These are phyloP conservation scores for Panaeolus cyanescens DNA, from an alignment of 768 basidiomycete genomes.

Conservation along the genomic window DNA sequence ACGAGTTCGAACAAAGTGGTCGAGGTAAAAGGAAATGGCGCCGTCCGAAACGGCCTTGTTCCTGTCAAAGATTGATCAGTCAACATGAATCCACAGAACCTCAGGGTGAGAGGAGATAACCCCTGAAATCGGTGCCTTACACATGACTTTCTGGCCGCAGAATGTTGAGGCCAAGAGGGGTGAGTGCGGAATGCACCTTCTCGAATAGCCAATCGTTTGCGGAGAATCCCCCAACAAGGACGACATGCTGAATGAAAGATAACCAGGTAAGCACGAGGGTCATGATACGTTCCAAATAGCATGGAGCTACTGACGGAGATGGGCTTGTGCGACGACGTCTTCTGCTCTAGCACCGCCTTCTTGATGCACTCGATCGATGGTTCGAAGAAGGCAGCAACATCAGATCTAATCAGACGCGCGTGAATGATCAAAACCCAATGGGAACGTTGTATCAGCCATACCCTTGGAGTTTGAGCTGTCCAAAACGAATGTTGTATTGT, in stretches of 20 bases:
- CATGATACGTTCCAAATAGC: background rate
- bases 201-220: slow-evolving; percentile 57
- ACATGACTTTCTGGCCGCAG: slow-evolving; percentile 55
- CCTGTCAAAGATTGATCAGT: slow-evolving; percentile 11
- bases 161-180: slow-evolving; percentile 38
- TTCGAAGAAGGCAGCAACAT: slow-evolving; percentile 38
- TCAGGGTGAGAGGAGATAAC: background rate
- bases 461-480: slow-evolving; percentile 19
- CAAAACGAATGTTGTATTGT: slow-evolving; percentile 15
- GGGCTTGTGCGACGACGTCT: slow-evolving; percentile 22
- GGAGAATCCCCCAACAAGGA: slow-evolving; percentile 61
- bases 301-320: slow-evolving; percentile 29
- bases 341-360: slow-evolving; percentile 29
- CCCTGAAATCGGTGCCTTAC: slow-evolving; percentile 32
- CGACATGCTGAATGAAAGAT: slow-evolving; percentile 31
- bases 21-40: slow-evolving; percentile 41
- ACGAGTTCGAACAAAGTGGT: slow-evolving; percentile 49
- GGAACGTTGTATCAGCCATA: background rate
- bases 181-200: slow-evolving; percentile 40
- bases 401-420: slow-evolving; percentile 26
- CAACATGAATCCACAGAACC: background rate
- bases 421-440: background rate
- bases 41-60: slow-evolving; percentile 58
- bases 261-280: background rate
- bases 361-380: slow-evolving; percentile 39